Evolutionary conservation across 2,329 filamentous ascomycete species (phyloP).

Genomic region (Penicillium sp.): DNA sequence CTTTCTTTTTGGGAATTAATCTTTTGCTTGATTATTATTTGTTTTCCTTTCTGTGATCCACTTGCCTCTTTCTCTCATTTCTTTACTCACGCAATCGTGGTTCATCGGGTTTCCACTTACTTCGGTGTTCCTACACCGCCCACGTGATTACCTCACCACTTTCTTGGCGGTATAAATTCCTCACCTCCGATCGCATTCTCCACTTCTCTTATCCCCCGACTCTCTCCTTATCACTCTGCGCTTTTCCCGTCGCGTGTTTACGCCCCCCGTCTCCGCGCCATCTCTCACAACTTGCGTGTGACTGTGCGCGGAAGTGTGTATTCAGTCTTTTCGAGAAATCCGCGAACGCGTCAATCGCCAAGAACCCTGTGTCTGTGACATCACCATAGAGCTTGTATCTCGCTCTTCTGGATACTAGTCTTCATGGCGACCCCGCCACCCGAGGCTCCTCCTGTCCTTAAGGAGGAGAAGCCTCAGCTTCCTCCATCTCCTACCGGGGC

Average conservation of each 20-base stretch:
- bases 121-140: conserved; percentile 15
- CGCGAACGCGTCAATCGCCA: conserved; percentile 23
- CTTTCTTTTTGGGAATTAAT: neutral
- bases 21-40: neutral
- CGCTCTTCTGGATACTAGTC: conserved; percentile 16
- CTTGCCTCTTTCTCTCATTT: neutral
- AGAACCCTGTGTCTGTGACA: conserved; percentile 21
- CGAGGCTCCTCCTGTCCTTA: conserved; percentile 37
- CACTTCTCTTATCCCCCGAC: conserved; percentile 32
- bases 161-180: conserved; percentile 48
- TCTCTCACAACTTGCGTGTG: conserved; percentile 30
- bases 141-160: conserved; percentile 39
- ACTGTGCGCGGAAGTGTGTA: conserved; percentile 32
- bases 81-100: neutral
- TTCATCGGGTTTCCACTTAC: neutral
- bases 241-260: conserved; percentile 21
- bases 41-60: neutral
- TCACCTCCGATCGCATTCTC: conserved; percentile 40
- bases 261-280: conserved; percentile 19
- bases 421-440: conserved; percentile 47
- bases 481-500: conserved; percentile 36
- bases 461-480: conserved; percentile 44
- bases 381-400: conserved; percentile 14
- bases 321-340: conserved; percentile 29
- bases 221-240: conserved; percentile 17